Conservation (phyloP, 148 eudicot species). For the Suaeda aralocaspica region DNA sequence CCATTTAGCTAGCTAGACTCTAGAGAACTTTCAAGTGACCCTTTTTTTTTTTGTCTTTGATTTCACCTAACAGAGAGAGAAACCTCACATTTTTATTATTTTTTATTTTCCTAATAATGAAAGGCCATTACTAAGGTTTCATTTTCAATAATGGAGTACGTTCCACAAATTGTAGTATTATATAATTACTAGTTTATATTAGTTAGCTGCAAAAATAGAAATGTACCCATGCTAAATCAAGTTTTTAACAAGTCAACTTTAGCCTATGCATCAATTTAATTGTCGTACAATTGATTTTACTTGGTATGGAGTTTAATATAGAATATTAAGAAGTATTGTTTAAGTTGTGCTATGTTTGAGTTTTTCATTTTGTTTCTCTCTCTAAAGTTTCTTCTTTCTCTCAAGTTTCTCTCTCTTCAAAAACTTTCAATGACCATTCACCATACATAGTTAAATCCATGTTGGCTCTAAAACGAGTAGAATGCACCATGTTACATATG, state of each 20-base stretch:
- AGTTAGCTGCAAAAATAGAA: background rate
- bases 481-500: no score
- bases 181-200: background rate
- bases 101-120: background rate
- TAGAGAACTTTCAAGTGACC: slow-evolving; percentile 10
- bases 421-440: no score
- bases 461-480: no score
- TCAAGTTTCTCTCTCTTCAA: no score
- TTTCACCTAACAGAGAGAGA: slow-evolving; percentile 25
- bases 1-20: slow-evolving; percentile 14
- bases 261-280: slow-evolving; percentile 1
- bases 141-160: slow-evolving; percentile 19
- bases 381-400: no score
- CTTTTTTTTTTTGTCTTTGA: slow-evolving; percentile 18
- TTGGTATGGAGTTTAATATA: no score
- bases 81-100: background rate
- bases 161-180: slow-evolving; percentile 17
- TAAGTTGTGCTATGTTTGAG: no score
- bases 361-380: no score
- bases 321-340: no score
- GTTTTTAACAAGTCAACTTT: slow-evolving; percentile 19
- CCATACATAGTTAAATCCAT: no score
- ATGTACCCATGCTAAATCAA: slow-evolving; percentile 3
- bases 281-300: background rate
- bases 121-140: slow-evolving; percentile 11